Evolutionary conservation across 2,329 filamentous ascomycete genomes (phyloP).

Genomic region (Dendryphion nanum): DNA sequence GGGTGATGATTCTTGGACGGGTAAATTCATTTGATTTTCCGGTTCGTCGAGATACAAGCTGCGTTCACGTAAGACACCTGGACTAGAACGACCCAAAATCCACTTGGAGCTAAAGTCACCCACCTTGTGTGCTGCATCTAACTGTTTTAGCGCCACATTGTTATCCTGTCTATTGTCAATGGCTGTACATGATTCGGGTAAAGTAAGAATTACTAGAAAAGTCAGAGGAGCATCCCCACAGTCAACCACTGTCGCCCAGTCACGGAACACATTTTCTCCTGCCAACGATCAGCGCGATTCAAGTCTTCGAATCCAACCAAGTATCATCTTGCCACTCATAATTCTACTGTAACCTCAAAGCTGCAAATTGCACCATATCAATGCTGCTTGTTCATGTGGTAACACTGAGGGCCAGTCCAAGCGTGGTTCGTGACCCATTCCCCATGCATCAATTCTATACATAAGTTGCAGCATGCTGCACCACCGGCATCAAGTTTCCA

Average conservation of each 20-base stretch:
- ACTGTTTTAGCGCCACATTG: slow-evolving; percentile 54
- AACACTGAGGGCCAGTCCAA: too few species aligned
- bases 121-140: slow-evolving; percentile 53
- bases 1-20: slow-evolving; percentile 52
- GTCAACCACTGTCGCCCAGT: slow-evolving; percentile 55
- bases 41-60: slow-evolving; percentile 47
- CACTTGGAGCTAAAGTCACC: not conserved
- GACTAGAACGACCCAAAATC: not conserved
- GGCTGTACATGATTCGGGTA: too few species aligned
- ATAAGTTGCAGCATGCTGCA: too few species aligned
- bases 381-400: too few species aligned
- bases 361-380: too few species aligned
- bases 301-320: too few species aligned
- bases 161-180: slow-evolving; percentile 52
- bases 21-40: slow-evolving; percentile 46
- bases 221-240: slow-evolving; percentile 56
- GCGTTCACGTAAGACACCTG: not conserved
- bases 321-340: too few species aligned
- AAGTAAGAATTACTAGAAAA: slow-evolving; percentile 44
- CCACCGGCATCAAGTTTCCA: too few species aligned
- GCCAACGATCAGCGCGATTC: too few species aligned
- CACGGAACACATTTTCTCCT: slow-evolving; percentile 44
- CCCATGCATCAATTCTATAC: too few species aligned
- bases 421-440: too few species aligned
- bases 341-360: too few species aligned